Evolutionary conservation across 1,284 basidiomycete species (phyloP).

Genomic region (Boletus calvinii): DNA sequence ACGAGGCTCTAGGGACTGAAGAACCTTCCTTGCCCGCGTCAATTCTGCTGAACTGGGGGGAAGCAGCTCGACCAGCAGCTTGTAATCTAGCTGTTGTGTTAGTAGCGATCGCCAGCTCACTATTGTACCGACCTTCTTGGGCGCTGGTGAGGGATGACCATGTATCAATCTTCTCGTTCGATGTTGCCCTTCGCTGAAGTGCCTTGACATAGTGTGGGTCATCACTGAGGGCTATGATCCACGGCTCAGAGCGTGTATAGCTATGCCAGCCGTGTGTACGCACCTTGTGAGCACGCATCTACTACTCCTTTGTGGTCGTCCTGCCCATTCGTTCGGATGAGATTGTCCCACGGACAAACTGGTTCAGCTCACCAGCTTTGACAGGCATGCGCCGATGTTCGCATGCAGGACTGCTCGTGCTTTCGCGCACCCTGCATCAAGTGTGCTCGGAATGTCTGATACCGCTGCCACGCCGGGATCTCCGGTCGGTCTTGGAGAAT

Average conservation of each 20-base stretch:
- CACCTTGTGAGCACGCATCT: conserved; percentile 74
- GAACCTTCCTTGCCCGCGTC: conserved; percentile 47
- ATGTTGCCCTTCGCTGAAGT: conserved; percentile 80
- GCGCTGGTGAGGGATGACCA: conserved; percentile 84
- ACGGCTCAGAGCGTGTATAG: conserved; percentile 4
- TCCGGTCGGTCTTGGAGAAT: conserved; percentile 14
- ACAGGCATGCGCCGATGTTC: conserved; percentile 79
- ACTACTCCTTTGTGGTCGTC: conserved; percentile 74
- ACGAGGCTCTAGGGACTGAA: conserved; percentile 61
- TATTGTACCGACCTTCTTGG: conserved; percentile 66
- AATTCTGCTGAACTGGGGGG: conserved; percentile 55
- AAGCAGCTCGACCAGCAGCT: conserved; percentile 60
- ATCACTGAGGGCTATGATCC: conserved; percentile 70
- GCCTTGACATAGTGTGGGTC: conserved; percentile 87
- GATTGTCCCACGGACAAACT: not conserved
- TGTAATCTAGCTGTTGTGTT: conserved; percentile 67
- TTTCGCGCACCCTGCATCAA: conserved; percentile 51
- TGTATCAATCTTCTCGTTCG: conserved; percentile 77
- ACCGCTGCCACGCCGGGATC: conserved; percentile 1
- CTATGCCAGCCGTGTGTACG: conserved; percentile 5
- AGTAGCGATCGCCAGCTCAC: not conserved
- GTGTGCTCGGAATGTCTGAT: conserved; percentile 7
- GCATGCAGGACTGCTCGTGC: conserved; percentile 68
- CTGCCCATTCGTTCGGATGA: conserved; percentile 39
- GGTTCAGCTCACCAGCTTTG: conserved; percentile 62